phyloP scores from a whole-genome alignment of 305 asterid genomes.

The Caryopteris hybrid region DNA sequence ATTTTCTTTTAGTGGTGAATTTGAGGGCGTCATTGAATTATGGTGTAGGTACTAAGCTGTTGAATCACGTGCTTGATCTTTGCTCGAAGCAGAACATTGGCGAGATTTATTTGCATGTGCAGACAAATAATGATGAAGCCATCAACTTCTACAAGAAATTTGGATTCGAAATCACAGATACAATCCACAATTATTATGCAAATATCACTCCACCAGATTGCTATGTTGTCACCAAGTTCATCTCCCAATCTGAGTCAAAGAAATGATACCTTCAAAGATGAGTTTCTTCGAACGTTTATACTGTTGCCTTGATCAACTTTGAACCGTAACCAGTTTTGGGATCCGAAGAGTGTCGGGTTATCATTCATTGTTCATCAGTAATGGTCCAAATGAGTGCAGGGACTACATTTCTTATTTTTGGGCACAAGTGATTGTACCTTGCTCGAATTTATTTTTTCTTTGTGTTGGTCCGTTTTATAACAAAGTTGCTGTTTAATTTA shows the following conservation, averaged over 20 bases:
- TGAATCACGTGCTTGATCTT: constrained; percentile 78
- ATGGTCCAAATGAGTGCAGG: constrained; percentile 16
- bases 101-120: constrained; percentile 89
- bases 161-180: constrained; percentile 78
- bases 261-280: constrained; percentile 28
- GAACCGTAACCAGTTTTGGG: constrained; percentile 33
- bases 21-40: not conserved
- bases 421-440: constrained; percentile 12
- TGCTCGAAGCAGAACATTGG: constrained; percentile 72
- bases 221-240: constrained; percentile 70
- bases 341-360: constrained; percentile 13
- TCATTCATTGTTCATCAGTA: constrained; percentile 12
- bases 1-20: not conserved
- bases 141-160: constrained; percentile 89
- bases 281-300: not conserved
- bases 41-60: constrained; percentile 59
- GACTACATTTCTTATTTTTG: constrained; percentile 6
- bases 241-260: constrained; percentile 41
- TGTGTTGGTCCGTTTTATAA: no score
- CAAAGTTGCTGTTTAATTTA: constrained; percentile 1
- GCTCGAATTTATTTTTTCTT: constrained; percentile 10
- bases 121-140: constrained; percentile 91
- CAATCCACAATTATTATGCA: constrained; percentile 74
- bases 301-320: constrained; percentile 12
- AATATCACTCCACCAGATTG: constrained; percentile 94